Conservation (phyloP, 2,329 filamentous ascomycete species). For the Colletotrichum sp. region DNA sequence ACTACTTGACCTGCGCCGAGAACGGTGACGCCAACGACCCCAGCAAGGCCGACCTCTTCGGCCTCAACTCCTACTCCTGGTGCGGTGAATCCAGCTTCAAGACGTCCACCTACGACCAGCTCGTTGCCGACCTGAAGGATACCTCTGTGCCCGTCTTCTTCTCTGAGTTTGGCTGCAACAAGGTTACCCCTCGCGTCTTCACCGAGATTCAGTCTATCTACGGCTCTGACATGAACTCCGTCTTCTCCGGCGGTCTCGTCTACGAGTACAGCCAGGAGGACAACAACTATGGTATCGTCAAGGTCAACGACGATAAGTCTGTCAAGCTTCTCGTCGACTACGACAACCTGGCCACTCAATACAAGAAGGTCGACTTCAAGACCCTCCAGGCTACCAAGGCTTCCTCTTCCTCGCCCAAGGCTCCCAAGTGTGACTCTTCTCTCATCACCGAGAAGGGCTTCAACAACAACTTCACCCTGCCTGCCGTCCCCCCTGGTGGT, state of each 20-base stretch:
- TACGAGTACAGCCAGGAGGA: slow-evolving; percentile 81
- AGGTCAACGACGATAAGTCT: slow-evolving; percentile 62
- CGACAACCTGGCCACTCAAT: slow-evolving; percentile 77
- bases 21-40: slow-evolving; percentile 59
- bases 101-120: slow-evolving; percentile 65
- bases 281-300: slow-evolving; percentile 70
- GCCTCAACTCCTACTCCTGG: slow-evolving; percentile 77
- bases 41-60: slow-evolving; percentile 76
- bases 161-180: slow-evolving; percentile 83
- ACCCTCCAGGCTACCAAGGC: slow-evolving; percentile 69
- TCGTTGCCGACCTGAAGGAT: slow-evolving; percentile 69
- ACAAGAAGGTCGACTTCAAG: slow-evolving; percentile 74
- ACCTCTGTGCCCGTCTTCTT: slow-evolving; percentile 80
- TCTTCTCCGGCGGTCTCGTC: slow-evolving; percentile 78
- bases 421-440: slow-evolving; percentile 68
- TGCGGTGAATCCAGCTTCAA: slow-evolving; percentile 69
- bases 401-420: slow-evolving; percentile 49
- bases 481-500: slow-evolving; percentile 69
- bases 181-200: slow-evolving; percentile 72
- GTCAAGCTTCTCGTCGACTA: slow-evolving; percentile 68
- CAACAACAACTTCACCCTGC: slow-evolving; percentile 80
- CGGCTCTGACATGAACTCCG: slow-evolving; percentile 68
- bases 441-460: slow-evolving; percentile 75
- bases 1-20: slow-evolving; percentile 74
- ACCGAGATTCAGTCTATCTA: slow-evolving; percentile 79